Base-by-base conservation (phyloP, 805 yeast species). In the Candida qinlingensis region DNA sequence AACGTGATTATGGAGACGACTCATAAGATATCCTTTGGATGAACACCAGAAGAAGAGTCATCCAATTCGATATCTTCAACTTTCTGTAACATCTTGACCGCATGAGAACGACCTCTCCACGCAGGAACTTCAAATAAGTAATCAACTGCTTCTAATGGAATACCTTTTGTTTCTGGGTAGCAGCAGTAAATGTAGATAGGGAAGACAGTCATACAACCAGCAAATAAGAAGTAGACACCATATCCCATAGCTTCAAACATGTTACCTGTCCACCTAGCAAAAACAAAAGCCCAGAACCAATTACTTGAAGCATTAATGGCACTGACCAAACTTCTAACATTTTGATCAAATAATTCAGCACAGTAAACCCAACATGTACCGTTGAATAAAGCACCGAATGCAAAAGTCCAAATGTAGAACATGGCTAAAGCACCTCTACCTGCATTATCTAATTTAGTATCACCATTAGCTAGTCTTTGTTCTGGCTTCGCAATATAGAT, bases 161-260 rank as follows among this genome's bases (percentile, higher is more conserved):
- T 62, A 6, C 76, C 77, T 43, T 67, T 64, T 6, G 77, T 72
- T 52, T 74, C 77, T 7, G 78, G 79, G 50, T 66, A 71, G 40
- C 71, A 63, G 48, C 69, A 60, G 52, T 63, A 70, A n/a, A 69
- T 58, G 26, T 65, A 37, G 9, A 54, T 6, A 5, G 57, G 56
- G 4, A 45, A 49, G 2, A 52, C 29, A 3, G 54, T 41, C 57
- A 53, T 53, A 29, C 50, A 49, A 8, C 49, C 44, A 5, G 57
- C 55, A 41, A 54, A 54, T 61, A 73, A 40, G 44, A 51, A 51
- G 41, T 51, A 55, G n/a, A 51, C 53, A 7, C 53, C 57, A 19
- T 44, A 53, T 6, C 45, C 47, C 52, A 55, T 45, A 1, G 54
- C 46, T 19, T 42, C 39, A 40, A 51, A 49, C 59, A 51, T 48